phyloP scores from a whole-genome alignment of 306 rosid genomes.

The Rosa lucieae region DNA sequence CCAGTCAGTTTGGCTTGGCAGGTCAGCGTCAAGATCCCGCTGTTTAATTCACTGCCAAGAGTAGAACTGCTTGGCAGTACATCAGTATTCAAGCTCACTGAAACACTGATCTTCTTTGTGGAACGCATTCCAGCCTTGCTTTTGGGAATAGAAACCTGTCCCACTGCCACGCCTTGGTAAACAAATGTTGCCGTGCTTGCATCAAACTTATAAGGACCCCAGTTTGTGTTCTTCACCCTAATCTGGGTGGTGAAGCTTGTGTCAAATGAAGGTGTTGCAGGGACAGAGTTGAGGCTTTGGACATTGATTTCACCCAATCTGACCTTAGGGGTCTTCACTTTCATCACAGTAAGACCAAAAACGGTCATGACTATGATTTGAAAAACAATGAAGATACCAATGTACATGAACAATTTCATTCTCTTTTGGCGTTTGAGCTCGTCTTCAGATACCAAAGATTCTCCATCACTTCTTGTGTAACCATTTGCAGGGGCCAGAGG shows the following conservation, averaged over 20 bases:
- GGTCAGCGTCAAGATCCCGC: slow-evolving; percentile 3
- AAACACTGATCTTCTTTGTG: neutral
- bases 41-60: neutral
- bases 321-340: neutral
- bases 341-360: neutral
- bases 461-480: slow-evolving; percentile 18
- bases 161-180: neutral
- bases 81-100: neutral
- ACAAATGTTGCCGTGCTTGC: neutral
- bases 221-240: slow-evolving; percentile 10
- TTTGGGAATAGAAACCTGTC: neutral
- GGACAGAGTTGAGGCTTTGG: neutral
- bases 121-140: neutral
- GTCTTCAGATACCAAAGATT: slow-evolving; percentile 3
- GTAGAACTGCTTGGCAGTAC: neutral
- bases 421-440: slow-evolving; percentile 25
- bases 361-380: slow-evolving; percentile 7
- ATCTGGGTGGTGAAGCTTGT: slow-evolving; percentile 7
- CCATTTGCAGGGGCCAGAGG: slow-evolving; percentile 21
- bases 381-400: slow-evolving; percentile 25
- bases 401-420: slow-evolving; percentile 15
- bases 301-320: neutral
- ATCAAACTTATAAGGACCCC: neutral
- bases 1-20: neutral
- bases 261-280: neutral